Conservation (phyloP, 805 yeast species). For the Torulaspora maleeae region DNA sequence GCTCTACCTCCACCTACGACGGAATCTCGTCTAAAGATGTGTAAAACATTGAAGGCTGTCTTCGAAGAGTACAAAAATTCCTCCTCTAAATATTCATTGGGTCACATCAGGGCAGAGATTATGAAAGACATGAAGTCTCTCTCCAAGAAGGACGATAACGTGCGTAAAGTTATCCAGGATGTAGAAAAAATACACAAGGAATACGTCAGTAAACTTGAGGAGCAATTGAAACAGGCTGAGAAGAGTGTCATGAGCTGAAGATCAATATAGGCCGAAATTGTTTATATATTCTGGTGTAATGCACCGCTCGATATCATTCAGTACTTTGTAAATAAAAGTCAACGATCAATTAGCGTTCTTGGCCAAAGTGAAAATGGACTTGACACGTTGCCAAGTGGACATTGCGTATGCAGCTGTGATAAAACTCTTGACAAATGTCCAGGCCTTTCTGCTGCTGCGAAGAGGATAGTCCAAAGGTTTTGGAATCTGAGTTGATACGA, state of each 20-base stretch:
- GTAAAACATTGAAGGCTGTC: slow-evolving; percentile 58
- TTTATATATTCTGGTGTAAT: slow-evolving; percentile 2
- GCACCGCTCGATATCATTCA: slow-evolving; percentile 1
- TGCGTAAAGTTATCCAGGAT: slow-evolving; percentile 51
- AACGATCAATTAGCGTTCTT: slow-evolving; percentile 33
- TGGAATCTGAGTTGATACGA: slow-evolving; percentile 80
- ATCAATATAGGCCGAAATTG: background rate
- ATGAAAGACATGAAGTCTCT: slow-evolving; percentile 50
- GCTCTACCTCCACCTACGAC: slow-evolving; percentile 71
- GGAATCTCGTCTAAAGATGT: slow-evolving; percentile 53
- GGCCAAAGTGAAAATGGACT: slow-evolving; percentile 52
- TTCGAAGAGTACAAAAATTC: slow-evolving; percentile 60
- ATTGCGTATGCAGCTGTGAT: slow-evolving; percentile 80
- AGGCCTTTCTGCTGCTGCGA: slow-evolving; percentile 70
- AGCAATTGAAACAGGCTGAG: slow-evolving; percentile 53
- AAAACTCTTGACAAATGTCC: slow-evolving; percentile 79
- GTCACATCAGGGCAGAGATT: slow-evolving; percentile 54
- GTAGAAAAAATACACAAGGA: slow-evolving; percentile 68
- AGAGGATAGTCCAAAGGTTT: slow-evolving; percentile 90
- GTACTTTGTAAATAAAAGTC: background rate
- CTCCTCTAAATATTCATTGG: slow-evolving; percentile 45
- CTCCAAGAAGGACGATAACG: slow-evolving; percentile 50
- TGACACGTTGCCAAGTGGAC: slow-evolving; percentile 63
- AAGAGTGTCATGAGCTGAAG: slow-evolving; percentile 36
- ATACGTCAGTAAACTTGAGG: slow-evolving; percentile 54